These are phyloP conservation scores for Phytopythium ostracodes DNA, from an alignment of 352 stramenopile genomes.

Conservation along the genomic window DNA sequence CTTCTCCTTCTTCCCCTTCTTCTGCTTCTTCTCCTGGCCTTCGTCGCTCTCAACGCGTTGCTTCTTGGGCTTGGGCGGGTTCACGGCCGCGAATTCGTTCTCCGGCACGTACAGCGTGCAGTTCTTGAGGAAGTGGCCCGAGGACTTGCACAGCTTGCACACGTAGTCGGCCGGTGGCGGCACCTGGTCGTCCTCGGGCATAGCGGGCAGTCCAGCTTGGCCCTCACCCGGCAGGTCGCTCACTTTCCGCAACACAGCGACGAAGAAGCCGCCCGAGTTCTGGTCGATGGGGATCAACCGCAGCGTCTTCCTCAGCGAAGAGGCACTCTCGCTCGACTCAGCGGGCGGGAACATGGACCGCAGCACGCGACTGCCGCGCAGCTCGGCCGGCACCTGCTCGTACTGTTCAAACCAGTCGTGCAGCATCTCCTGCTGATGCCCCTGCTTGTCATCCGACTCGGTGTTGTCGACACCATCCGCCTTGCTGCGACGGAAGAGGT, in stretches of 20 bases:
- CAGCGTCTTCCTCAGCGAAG: slow-evolving; percentile 87
- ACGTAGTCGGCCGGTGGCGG: slow-evolving; percentile 55
- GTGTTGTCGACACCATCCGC: slow-evolving; percentile 10
- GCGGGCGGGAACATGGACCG: slow-evolving; percentile 85
- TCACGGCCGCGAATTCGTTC: slow-evolving; percentile 26
- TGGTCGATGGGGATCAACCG: slow-evolving; percentile 97
- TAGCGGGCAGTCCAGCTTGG: slow-evolving; percentile 39
- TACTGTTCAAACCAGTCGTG: slow-evolving; percentile 81
- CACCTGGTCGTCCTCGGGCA: slow-evolving; percentile 43
- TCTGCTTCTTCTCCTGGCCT: slow-evolving; percentile 10
- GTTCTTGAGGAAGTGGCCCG: slow-evolving; percentile 76
- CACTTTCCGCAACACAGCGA: slow-evolving; percentile 93
- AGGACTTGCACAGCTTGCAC: slow-evolving; percentile 65
- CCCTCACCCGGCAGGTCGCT: slow-evolving; percentile 48
- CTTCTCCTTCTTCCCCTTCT: slow-evolving; percentile 24
- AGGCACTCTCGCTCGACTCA: slow-evolving; percentile 15
- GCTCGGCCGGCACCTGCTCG: slow-evolving; percentile 46
- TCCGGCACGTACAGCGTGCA: slow-evolving; percentile 58
- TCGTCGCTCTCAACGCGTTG: slow-evolving; percentile 20
- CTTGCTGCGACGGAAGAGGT: slow-evolving; percentile 43
- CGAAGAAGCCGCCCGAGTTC: slow-evolving; percentile 98
- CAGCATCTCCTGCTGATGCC: slow-evolving; percentile 14
- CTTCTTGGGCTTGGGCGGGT: slow-evolving; percentile 50
- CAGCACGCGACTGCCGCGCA: slow-evolving; percentile 59
- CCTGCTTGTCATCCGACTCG: neutral